Conservation (phyloP, 2,329 filamentous ascomycete species). For the Pseudophaeomoniella oleicola region DNA sequence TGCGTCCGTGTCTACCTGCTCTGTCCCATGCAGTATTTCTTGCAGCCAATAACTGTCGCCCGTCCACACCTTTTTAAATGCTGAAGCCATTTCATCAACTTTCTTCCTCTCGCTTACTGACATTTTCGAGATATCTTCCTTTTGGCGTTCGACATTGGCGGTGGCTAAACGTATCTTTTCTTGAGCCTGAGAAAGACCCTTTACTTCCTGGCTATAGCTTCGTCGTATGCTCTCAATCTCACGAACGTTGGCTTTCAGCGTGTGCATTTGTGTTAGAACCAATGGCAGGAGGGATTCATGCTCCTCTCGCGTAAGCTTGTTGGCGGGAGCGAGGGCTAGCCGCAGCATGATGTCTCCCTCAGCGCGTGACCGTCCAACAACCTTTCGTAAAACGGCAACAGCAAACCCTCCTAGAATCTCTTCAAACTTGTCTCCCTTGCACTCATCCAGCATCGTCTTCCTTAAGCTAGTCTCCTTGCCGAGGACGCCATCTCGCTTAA, state of each 20-base stretch:
- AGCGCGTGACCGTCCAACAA: conserved; percentile 23
- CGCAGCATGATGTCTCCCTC: conserved; percentile 11
- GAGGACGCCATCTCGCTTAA: conserved; percentile 76
- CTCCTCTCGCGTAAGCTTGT: conserved; percentile 16
- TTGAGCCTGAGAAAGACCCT: conserved; percentile 27
- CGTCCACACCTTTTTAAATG: conserved; percentile 1
- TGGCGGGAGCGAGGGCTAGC: conserved; percentile 41
- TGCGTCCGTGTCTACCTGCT: too few species aligned
- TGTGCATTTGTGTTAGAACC: conserved; percentile 51
- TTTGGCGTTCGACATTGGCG: background rate
- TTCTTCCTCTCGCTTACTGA: background rate
- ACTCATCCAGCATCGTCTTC: conserved; percentile 95
- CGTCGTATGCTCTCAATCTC: conserved; percentile 3
- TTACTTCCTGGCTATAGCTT: conserved; percentile 7
- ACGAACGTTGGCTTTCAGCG: background rate
- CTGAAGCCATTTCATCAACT: background rate
- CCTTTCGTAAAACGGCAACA: conserved; percentile 62
- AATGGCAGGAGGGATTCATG: conserved; percentile 42
- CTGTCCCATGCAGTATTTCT: background rate
- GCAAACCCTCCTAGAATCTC: conserved; percentile 78
- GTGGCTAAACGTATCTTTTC: background rate
- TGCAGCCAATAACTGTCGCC: conserved; percentile 3
- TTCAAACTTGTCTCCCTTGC: conserved; percentile 78
- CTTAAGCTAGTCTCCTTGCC: conserved; percentile 67
- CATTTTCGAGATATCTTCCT: background rate